Base-by-base conservation (phyloP, 2,329 filamentous ascomycete species). In the Orbilia quercus region DNA sequence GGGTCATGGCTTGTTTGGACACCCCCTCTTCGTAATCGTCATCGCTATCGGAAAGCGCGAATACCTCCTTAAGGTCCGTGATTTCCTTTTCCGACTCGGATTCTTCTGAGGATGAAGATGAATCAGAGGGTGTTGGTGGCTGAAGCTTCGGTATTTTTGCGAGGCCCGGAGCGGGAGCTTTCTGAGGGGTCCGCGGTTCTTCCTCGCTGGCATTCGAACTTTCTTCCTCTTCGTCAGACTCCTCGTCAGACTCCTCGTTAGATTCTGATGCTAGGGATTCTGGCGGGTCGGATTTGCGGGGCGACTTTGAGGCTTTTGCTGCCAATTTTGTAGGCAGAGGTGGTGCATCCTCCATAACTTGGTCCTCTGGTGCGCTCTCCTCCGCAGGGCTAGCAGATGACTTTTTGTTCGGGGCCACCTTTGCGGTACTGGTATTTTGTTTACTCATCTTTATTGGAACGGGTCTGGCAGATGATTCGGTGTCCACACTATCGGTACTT, bases 141-240 rank as follows among this genome's bases (percentile, higher is more conserved):
- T 36, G 22, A 9, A 11, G 34, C 6, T 45, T 34, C 12, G 14
- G 38, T 71, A 75, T 57, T 48, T 71, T 76, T 75, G 67, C 75
- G 71, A 69, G 47, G 63, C 60, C 59, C 54, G 63, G 51, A 66
- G 75, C 67, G 65, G 54, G 42, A 55, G 66, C 64, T 60, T 75
- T 76, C 64, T 75, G 66, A 55, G 47, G 74, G 59, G 70, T 58
- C 71, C 64, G 57, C 55, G 74, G 67, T 62, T 69, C 65, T 53
- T 67, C 73, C 54, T 71, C 71, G 54, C 75, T 71, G 54, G 44
- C 69, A 65, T 75, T 55, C 36, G 62, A 50, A 28, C 65, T 65
- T 7, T 44, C 36, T 20, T 57, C 34, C 4, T 57, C 54, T 25
- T 28, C 38, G 9, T 31, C n/a, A n/a, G 31, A 34, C 3, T 51